Evolutionary conservation across 2,329 filamentous ascomycete genomes (phyloP), one percentile per base, ranked within the genome.

Genomic region (Aspergillus sp.): DNA sequence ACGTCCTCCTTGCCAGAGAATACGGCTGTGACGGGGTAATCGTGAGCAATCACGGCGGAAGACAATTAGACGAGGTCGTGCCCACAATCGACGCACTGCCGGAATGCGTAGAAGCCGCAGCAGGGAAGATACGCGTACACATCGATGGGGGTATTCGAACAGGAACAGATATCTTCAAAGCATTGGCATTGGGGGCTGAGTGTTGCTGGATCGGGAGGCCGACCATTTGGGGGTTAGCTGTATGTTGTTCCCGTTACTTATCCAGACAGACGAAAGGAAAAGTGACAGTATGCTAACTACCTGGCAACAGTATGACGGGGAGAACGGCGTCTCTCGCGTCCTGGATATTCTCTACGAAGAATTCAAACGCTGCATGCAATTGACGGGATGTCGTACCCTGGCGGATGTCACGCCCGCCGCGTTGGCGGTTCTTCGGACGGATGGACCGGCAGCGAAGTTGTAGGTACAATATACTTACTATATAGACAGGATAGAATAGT

Each of bases 11-110:
- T 3, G 76, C 76, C 3, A 64, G 77, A 13, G 62, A 73, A 21
- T 73, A 77, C 63, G 68, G 71, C 4, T 71, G 73, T 41, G 72
- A 77, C 38, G 75, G 75, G 1, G 69, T 77, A 11, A 62, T 78
- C 13, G 71, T 78, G 8, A 74, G 71, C 30, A 78, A 78, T 25
- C 76, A 77, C 64, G 75, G 75, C 5, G 75, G 75, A 2, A 57
- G 75, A 6, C 75, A 78, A 64, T 64, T 77, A 8, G 71, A 78
- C 60, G 75, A 72, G 23, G 70, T 71, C 0, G 67, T 74, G 0
- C 73, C 75, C 0, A 77, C 76, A 0, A 67, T 78, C 11, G 75
- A 78, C 58, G 75, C 70, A 1, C 64, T 79, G 23, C 63, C 65
- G 8, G 69, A 65, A 3, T 70, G 67, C 64, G 69, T 60, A 23